Evolutionary conservation across 2,329 filamentous ascomycete genomes (phyloP).

Genomic region (Davidsoniella eucalypti): DNA sequence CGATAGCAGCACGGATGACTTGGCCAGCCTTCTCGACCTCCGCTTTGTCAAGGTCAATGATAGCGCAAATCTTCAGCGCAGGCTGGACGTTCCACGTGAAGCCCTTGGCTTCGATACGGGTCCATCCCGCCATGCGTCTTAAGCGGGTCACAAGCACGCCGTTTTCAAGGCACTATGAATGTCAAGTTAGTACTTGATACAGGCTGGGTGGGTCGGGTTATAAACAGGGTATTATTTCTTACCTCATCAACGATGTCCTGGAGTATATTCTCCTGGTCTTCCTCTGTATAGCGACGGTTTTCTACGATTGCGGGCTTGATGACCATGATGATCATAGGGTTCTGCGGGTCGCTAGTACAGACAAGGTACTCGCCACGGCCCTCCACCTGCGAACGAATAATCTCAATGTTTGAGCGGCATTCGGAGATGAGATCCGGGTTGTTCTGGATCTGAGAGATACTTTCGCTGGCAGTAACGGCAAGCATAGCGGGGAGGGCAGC

Average conservation of each 20-base stretch:
- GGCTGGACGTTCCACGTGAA: constrained; percentile 55
- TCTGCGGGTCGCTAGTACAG: constrained; percentile 67
- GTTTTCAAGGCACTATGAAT: constrained; percentile 56
- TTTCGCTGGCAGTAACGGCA: constrained; percentile 90
- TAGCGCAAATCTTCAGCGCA: constrained; percentile 81
- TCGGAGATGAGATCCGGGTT: constrained; percentile 66
- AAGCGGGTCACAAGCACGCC: constrained; percentile 78
- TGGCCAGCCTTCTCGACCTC: constrained; percentile 90
- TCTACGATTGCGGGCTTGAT: constrained; percentile 71
- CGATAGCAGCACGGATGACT: constrained; percentile 78
- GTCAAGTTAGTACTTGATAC: constrained; percentile 7
- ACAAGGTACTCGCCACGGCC: constrained; percentile 85
- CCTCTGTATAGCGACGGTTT: constrained; percentile 46
- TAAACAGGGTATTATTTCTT: constrained; percentile 21
- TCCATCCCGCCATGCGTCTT: constrained; percentile 56
- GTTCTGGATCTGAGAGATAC: constrained; percentile 68
- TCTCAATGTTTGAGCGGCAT: constrained; percentile 71
- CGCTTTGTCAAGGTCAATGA: constrained; percentile 74
- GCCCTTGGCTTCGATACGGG: constrained; percentile 49
- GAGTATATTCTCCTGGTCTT: constrained; percentile 71
- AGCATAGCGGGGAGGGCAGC: constrained; percentile 86
- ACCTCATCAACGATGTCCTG: constrained; percentile 96
- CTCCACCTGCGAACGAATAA: constrained; percentile 75
- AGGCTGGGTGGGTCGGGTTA: not conserved
- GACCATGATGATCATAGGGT: constrained; percentile 70